Percentiles rank a stretch among this genome's conserved stretches.
phyloP scores from a whole-genome alignment of 352 stramenopile species.

The Pythium aphanidermatum region DNA sequence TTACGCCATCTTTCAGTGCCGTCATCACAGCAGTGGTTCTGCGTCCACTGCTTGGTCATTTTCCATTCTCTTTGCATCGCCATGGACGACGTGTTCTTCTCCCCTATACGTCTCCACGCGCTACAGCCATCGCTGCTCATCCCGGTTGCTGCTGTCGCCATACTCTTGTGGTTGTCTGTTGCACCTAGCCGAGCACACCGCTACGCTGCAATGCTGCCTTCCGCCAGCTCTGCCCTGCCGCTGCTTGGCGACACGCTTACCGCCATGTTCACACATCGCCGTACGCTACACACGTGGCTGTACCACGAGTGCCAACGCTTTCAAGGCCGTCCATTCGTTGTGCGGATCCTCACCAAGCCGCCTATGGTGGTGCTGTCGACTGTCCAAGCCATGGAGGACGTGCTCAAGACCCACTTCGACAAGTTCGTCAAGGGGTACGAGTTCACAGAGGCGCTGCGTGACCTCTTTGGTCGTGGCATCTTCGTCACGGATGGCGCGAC shows the following conservation, averaged over 20 bases:
- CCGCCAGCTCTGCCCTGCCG: background rate
- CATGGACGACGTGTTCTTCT: no score
- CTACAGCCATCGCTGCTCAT: no score
- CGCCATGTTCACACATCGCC: constrained; percentile 1
- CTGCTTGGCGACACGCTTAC: constrained; percentile 10
- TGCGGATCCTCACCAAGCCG: constrained; percentile 25
- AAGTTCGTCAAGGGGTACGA: constrained; percentile 52
- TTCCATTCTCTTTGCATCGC: no score
- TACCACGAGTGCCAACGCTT: constrained; percentile 11
- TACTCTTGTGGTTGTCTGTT: background rate
- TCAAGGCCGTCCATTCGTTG: constrained; percentile 28
- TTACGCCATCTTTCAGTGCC: no score
- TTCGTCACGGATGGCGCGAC: constrained; percentile 30
- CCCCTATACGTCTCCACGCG: no score
- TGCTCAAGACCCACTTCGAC: constrained; percentile 49
- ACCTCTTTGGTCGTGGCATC: constrained; percentile 64
- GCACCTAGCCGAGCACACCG: constrained; percentile 1
- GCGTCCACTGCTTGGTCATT: no score
- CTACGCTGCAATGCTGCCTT: constrained; percentile 1
- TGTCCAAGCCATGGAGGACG: constrained; percentile 33
- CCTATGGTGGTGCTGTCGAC: constrained; percentile 35
- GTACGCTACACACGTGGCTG: constrained; percentile 22
- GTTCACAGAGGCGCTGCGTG: constrained; percentile 25
- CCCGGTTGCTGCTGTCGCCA: background rate
- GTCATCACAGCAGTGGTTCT: no score